Evolutionary conservation across 441 rosid genomes (phyloP).

Genomic region (Arabidopsis hybrid): DNA sequence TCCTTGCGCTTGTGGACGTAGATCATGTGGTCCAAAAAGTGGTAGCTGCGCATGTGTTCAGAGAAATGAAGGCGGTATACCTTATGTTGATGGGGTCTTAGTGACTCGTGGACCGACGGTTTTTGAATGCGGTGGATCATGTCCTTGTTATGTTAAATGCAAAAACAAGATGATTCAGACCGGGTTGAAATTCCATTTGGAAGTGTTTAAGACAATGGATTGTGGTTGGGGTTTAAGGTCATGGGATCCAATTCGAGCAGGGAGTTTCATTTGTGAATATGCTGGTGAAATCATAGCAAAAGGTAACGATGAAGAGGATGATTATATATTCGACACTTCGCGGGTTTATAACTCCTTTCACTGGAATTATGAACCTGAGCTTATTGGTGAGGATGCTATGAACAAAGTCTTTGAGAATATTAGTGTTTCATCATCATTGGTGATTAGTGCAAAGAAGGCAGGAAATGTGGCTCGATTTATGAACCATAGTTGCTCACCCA

Average conservation of each 20-base stretch:
- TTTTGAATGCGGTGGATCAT: constrained; percentile 52
- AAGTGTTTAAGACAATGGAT: constrained; percentile 53
- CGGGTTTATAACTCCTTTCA: constrained; percentile 41
- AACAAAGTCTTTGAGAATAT: not conserved
- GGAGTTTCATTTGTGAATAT: constrained; percentile 59
- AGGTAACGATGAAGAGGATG: constrained; percentile 41
- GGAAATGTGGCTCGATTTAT: constrained; percentile 62
- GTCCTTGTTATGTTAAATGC: constrained; percentile 48
- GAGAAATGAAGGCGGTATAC: constrained; percentile 45
- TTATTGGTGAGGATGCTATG: constrained; percentile 20
- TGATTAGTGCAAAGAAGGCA: constrained; percentile 42
- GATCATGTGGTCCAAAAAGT: constrained; percentile 27
- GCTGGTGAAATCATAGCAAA: constrained; percentile 51
- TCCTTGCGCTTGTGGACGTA: constrained; percentile 35
- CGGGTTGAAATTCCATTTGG: constrained; percentile 49
- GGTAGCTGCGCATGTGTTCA: constrained; percentile 46
- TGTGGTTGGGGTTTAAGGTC: constrained; percentile 61
- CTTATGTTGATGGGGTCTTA: constrained; percentile 44
- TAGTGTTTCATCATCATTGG: too few relatives aligned
- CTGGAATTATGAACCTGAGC: constrained; percentile 39
- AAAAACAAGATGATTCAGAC: constrained; percentile 47
- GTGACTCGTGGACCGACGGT: constrained; percentile 41
- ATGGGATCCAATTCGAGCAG: constrained; percentile 59
- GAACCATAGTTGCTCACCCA: constrained; percentile 60
- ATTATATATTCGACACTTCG: constrained; percentile 45